Evolutionary conservation across 2,329 filamentous ascomycete species (phyloP).

Genomic region (Diaporthe citriasiana): DNA sequence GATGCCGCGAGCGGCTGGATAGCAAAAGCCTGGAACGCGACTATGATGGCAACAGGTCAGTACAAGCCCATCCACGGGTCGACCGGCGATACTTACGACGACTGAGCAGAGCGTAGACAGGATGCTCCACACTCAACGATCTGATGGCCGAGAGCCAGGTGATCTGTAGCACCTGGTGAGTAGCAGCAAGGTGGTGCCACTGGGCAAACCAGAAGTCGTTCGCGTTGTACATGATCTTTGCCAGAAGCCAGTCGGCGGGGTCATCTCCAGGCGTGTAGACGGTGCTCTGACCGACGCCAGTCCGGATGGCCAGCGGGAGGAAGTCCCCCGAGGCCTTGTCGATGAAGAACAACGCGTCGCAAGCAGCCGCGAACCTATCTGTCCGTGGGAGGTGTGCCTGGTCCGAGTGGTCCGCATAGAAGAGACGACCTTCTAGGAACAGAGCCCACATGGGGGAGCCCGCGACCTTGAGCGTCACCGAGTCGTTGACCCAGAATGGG

Average conservation of each 20-base stretch:
- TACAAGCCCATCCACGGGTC: background rate
- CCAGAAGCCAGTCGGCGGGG: conserved; percentile 63
- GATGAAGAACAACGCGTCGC: conserved; percentile 63
- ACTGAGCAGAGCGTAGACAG: conserved; percentile 56
- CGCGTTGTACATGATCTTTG: conserved; percentile 63
- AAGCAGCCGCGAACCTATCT: conserved; percentile 56
- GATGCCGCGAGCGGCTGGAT: conserved; percentile 48
- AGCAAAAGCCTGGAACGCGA: conserved; percentile 51
- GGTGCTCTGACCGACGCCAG: conserved; percentile 57
- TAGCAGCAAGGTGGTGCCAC: conserved; percentile 59
- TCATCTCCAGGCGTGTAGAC: conserved; percentile 62
- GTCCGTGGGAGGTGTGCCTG: conserved; percentile 50
- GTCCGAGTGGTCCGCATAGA: conserved; percentile 58
- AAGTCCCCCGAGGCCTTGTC: conserved; percentile 56
- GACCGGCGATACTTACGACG: conserved; percentile 48
- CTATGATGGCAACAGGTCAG: conserved; percentile 43
- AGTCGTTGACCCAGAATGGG: conserved; percentile 55
- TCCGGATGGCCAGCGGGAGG: conserved; percentile 63
- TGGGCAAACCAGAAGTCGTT: conserved; percentile 63
- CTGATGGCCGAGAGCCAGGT: conserved; percentile 60
- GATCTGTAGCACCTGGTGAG: conserved; percentile 60
- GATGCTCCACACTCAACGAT: conserved; percentile 61
- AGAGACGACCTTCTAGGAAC: conserved; percentile 55
- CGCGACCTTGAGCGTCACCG: conserved; percentile 49
- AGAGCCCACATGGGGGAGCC: conserved; percentile 52